Percentiles rank a stretch among this genome's conserved stretches.
These are phyloP conservation scores for Ramularia endophylla DNA, from an alignment of 2,329 filamentous ascomycete genomes.

Conservation along the genomic window DNA sequence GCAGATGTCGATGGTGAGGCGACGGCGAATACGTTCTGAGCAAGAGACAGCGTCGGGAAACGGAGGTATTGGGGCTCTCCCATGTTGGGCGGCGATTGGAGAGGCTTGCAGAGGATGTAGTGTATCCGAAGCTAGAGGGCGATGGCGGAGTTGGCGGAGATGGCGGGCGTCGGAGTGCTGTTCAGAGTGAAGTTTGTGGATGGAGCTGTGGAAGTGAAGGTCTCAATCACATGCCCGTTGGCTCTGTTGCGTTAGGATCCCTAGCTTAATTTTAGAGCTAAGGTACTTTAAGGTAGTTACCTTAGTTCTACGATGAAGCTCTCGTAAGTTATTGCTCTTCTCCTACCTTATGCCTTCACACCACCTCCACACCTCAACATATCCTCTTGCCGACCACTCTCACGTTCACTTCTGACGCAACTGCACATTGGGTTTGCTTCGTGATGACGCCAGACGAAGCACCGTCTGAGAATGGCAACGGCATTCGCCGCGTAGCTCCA, in stretches of 20 bases:
- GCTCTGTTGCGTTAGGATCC: too few relatives aligned
- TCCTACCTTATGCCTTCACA: too few relatives aligned
- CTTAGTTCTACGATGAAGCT: too few relatives aligned
- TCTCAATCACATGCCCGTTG: neutral
- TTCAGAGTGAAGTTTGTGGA: neutral
- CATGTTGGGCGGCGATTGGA: conserved; percentile 34
- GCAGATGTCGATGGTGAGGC: conserved; percentile 70
- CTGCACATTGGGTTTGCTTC: neutral
- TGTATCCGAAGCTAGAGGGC: neutral
- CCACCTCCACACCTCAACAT: neutral
- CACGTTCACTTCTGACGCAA: too few relatives aligned
- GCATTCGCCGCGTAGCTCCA: conserved; percentile 11
- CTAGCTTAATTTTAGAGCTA: too few relatives aligned
- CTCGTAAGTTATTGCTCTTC: too few relatives aligned
- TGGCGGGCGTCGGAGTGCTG: neutral
- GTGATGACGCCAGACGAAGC: conserved; percentile 19
- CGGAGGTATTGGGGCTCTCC: conserved; percentile 83
- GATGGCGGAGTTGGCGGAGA: conserved; percentile 3
- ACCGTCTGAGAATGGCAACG: conserved; percentile 17
- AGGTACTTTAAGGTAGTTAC: too few relatives aligned
- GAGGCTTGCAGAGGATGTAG: neutral
- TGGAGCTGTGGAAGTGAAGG: neutral
- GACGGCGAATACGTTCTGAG: conserved; percentile 81
- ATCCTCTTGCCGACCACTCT: neutral
- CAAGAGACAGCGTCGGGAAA: conserved; percentile 73